These are phyloP conservation scores for Gamsiella multidivaricata DNA, from an alignment of 192 early-diverging fungal genomes.

Conservation along the genomic window DNA sequence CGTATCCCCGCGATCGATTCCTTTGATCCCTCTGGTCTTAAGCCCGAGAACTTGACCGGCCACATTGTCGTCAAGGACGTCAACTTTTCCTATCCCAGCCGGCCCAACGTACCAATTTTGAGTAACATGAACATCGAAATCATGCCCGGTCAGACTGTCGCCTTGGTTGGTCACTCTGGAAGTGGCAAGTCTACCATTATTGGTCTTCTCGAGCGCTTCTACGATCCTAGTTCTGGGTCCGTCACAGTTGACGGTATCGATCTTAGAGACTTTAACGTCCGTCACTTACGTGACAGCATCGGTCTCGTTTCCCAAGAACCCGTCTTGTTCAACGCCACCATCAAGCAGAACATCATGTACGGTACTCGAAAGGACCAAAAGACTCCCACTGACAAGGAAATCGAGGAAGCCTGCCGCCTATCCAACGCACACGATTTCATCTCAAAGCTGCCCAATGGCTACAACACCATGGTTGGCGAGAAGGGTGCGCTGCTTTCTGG, in stretches of 20 bases:
- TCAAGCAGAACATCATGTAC: constrained; percentile 80
- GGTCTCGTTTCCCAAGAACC: constrained; percentile 85
- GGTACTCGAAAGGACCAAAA: constrained; percentile 60
- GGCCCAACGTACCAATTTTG: constrained; percentile 83
- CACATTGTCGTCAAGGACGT: constrained; percentile 81
- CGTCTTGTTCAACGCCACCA: constrained; percentile 80
- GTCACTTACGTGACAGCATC: constrained; percentile 74
- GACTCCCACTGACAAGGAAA: constrained; percentile 77
- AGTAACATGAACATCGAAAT: constrained; percentile 76
- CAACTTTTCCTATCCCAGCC: constrained; percentile 84
- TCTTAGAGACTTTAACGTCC: constrained; percentile 67
- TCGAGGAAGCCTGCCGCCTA: constrained; percentile 69
- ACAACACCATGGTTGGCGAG: constrained; percentile 93
- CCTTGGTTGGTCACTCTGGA: constrained; percentile 90
- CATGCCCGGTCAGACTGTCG: constrained; percentile 82
- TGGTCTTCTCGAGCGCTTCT: constrained; percentile 80
- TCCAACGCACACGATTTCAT: constrained; percentile 86
- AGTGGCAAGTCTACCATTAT: constrained; percentile 82
- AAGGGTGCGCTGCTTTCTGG: constrained; percentile 80
- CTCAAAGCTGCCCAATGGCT: constrained; percentile 77
- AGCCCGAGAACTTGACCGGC: constrained; percentile 69
- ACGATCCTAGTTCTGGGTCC: constrained; percentile 71
- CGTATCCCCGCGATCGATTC: constrained; percentile 84
- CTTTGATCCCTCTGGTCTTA: constrained; percentile 54
- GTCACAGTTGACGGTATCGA: constrained; percentile 75